Base-by-base conservation (phyloP, 805 yeast species). In the Barnettozyma siamensis region DNA sequence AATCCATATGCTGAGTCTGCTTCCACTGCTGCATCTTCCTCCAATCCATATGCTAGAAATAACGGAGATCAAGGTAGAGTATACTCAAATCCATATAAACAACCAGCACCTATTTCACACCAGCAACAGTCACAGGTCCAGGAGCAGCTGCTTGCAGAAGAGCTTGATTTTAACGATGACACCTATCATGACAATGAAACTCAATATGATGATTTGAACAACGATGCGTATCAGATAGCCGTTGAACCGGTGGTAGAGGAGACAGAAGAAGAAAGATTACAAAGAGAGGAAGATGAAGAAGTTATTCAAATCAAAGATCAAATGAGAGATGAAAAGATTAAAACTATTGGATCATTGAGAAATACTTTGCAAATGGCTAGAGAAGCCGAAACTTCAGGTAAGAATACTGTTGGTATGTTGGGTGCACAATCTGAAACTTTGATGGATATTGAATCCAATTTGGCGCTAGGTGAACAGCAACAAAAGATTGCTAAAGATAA, bases 381-480 rank as follows among this genome's bases (percentile, higher is more conserved):
- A 43, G 82, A 81, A 42, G 88, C 89, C 2, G 88, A 82, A 55
- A 75, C 74, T 45, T 70, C 82, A 6, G 91, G 88, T 29, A 69
- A 80, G 47, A 89, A 91, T 58, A 83, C 97, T 0, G 64, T 91
- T 47, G 97, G 96, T 23, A 78, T 87, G 78, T 72, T 93, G 37
- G 99, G 99, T 20, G 76, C 89, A n/a, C 98, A 93, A 62, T 80
- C 93, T 43, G 96, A 88, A 58, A 72, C 87, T 37, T 68, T 93
- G 48, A 85, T 83, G 60, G 78, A 77, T 54, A 80, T 89, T 17
- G 96, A 93, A 58, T 76, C 77, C 49, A 81, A 81, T 49, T 66
- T 91, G 50, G 76, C 84, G 40, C 65, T 85, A 41, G 87, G 94
- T 39, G 83, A 80, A 44, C 81, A 87, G 3, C 96, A 88, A 59